Evolutionary conservation across 2,329 filamentous ascomycete species (phyloP).

Genomic region (Penicillium sp.): DNA sequence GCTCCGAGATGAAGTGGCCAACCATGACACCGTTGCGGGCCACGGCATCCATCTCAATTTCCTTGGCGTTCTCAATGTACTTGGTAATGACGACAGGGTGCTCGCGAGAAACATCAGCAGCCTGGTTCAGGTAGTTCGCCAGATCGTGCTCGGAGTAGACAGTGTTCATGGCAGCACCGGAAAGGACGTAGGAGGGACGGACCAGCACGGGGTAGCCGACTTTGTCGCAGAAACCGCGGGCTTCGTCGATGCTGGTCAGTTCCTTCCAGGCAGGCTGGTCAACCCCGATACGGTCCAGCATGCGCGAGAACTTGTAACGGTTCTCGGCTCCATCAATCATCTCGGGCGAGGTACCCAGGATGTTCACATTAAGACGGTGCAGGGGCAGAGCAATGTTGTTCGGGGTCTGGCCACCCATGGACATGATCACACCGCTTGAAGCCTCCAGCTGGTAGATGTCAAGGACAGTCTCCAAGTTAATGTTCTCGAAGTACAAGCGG

Average conservation of each 20-base stretch:
- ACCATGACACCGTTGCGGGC: constrained; percentile 83
- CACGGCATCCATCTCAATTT: constrained; percentile 99
- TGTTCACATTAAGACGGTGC: constrained; percentile 81
- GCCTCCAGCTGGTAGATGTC: constrained; percentile 89
- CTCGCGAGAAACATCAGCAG: constrained; percentile 86
- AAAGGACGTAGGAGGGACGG: constrained; percentile 91
- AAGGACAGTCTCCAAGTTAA: constrained; percentile 80
- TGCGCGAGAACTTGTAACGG: constrained; percentile 96
- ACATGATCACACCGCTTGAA: constrained; percentile 78
- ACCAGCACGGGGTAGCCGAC: constrained; percentile 93
- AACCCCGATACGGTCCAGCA: constrained; percentile 89
- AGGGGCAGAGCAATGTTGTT: constrained; percentile 96
- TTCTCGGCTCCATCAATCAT: constrained; percentile 99
- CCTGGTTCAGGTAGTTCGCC: constrained; percentile 81
- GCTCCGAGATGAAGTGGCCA: constrained; percentile 95
- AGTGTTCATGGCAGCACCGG: constrained; percentile 97
- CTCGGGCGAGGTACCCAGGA: constrained; percentile 91
- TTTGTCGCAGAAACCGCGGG: constrained; percentile 75
- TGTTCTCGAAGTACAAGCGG: constrained; percentile 92
- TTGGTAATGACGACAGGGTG: constrained; percentile 98
- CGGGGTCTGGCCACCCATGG: constrained; percentile 94
- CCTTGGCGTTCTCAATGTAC: constrained; percentile 98
- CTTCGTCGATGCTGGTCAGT: constrained; percentile 88
- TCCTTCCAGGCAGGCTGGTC: constrained; percentile 99
- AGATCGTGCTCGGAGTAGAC: constrained; percentile 95